Base-by-base conservation (phyloP, 2,329 filamentous ascomycete species). In the Stagonosporopsis rhizophila region DNA sequence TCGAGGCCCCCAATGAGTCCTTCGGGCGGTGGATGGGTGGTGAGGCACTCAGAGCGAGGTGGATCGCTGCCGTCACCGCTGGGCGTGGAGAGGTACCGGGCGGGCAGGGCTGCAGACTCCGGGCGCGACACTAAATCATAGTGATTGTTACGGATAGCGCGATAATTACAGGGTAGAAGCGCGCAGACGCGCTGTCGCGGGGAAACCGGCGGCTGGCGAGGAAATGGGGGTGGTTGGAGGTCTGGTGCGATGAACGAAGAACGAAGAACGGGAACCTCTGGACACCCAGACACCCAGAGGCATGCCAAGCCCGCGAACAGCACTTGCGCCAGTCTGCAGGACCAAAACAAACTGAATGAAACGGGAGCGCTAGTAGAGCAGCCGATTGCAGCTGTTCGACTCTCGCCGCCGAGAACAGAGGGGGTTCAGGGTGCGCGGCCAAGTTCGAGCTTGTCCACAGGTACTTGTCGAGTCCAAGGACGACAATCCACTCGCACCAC, bases 151-250 rank as follows among this genome's bases (percentile, higher is more conserved):
- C n/a, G 42, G 47, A 48, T 56, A 56, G 64, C 55, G 62, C 64
- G 60, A 56, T 32, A 52, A 54, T 27, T 19, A 50, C 46, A 61
- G 47, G 58, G 41, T 38, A 52, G 56, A 56, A 55, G 65, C 64
- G 69, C 65, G 63, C 58, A 58, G 61, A 64, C 65, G 71, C 67
- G 68, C 58, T 51, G 65, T 60, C 58, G 66, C 56, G 57, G 60
- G 49, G 59, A 41, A 46, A 41, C 37, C 37, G 51, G 47, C 19
- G 42, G 53, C 48, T 47, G 49, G 59, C 44, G 58, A 56, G 44
- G 59, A 63, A 69, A 64, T 64, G 68, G 65, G 66, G 50, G 71
- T 70, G 72, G 72, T 67, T 72, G 70, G 71, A 62, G 58, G 64
- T 65, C 50, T 32, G 28, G 28, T 30, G 65, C 58, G 51, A 25